Percentiles rank a stretch among this genome's conserved stretches.
phyloP scores from a whole-genome alignment of 768 basidiomycete species.

The Lentinula aciculospora region DNA sequence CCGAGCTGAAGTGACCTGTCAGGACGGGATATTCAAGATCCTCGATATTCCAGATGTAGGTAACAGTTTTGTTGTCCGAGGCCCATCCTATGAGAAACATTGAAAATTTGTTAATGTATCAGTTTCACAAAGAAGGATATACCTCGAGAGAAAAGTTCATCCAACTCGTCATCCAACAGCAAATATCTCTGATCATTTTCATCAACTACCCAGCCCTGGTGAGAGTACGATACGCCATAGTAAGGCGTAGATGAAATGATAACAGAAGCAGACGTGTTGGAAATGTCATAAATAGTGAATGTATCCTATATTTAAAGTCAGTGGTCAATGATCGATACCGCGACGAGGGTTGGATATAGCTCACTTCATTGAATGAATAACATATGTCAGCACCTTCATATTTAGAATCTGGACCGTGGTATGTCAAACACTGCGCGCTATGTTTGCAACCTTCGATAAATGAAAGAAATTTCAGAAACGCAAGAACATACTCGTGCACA shows the following conservation, averaged over 20 bases:
- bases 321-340: neutral
- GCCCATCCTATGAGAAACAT: neutral
- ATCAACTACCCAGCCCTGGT: slow-evolving; percentile 27
- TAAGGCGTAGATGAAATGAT: slow-evolving; percentile 24
- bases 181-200: slow-evolving; percentile 21
- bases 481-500: slow-evolving; percentile 19
- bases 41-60: slow-evolving; percentile 26
- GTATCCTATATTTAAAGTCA: neutral
- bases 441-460: neutral
- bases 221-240: slow-evolving; percentile 24
- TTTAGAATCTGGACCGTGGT: slow-evolving; percentile 22
- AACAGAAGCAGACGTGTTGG: slow-evolving; percentile 14
- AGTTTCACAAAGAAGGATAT: neutral
- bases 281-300: slow-evolving; percentile 23
- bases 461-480: neutral
- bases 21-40: slow-evolving; percentile 19
- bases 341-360: neutral
- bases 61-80: slow-evolving; percentile 12
- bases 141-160: slow-evolving; percentile 13
- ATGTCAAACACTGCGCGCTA: slow-evolving; percentile 23
- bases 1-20: slow-evolving; percentile 22
- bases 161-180: slow-evolving; percentile 23
- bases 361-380: slow-evolving; percentile 26
- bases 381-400: slow-evolving; percentile 23
- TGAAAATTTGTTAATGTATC: neutral